Evolutionary conservation across 1,139 yeast species (phyloP).

Genomic region (Lodderomyces parapsilosis): DNA sequence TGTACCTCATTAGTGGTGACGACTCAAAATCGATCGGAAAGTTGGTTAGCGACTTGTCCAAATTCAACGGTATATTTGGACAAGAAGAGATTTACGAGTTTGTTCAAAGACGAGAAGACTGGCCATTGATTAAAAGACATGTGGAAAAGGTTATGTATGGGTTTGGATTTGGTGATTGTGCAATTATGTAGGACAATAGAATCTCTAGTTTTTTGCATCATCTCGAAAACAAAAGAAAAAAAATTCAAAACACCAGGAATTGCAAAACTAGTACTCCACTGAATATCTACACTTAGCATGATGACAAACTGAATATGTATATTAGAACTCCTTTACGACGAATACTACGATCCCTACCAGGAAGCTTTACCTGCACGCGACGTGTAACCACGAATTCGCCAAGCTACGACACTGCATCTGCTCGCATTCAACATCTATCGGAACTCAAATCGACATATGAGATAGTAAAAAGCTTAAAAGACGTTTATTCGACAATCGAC

Average conservation of each 20-base stretch:
- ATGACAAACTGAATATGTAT: conserved; percentile 2
- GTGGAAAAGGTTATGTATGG: conserved; percentile 98
- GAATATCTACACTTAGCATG: neutral
- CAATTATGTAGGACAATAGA: conserved; percentile 29
- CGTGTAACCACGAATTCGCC: neutral
- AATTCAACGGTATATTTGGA: conserved; percentile 85
- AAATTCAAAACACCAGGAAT: neutral
- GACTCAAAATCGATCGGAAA: conserved; percentile 84
- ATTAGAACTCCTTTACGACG: neutral
- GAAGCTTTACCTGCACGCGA: neutral
- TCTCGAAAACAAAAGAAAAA: neutral
- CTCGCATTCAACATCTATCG: neutral
- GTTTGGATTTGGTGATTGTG: conserved; percentile 68
- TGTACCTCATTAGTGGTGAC: conserved; percentile 72
- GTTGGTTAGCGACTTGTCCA: conserved; percentile 76
- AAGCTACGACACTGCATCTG: neutral
- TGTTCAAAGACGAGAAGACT: conserved; percentile 84
- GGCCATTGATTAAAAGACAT: conserved; percentile 71
- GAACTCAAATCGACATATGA: conserved; percentile 1
- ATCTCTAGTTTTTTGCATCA: no score
- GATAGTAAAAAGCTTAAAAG: conserved; percentile 1
- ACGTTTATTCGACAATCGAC: neutral
- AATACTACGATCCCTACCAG: neutral
- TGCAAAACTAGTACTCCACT: neutral
- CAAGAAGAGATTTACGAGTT: conserved; percentile 94